Conservation (phyloP, 768 basidiomycete species). For the Termitomyces bulborhizus region DNA sequence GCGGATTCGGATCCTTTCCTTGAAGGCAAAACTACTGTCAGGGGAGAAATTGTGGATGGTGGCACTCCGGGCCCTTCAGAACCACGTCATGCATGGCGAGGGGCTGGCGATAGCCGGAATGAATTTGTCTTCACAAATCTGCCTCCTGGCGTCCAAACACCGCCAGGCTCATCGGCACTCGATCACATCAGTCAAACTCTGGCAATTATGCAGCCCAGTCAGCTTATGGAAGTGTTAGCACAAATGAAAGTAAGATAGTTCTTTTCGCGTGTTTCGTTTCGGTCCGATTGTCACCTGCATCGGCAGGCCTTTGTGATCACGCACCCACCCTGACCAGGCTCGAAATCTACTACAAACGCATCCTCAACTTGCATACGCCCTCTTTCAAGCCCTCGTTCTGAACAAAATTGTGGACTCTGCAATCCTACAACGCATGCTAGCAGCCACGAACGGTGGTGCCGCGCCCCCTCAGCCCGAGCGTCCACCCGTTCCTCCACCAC, state of each 20-base stretch:
- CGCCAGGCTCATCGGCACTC: constrained; percentile 62
- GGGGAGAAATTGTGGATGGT: constrained; percentile 73
- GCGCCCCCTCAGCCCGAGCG: constrained; percentile 16
- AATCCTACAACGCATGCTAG: constrained; percentile 68
- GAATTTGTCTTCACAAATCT: constrained; percentile 59
- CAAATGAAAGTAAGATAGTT: constrained; percentile 87
- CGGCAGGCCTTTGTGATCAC: constrained; percentile 84
- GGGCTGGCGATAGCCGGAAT: constrained; percentile 29
- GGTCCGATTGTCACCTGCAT: constrained; percentile 2
- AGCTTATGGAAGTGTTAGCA: constrained; percentile 90
- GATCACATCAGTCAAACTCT: constrained; percentile 85
- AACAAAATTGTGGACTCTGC: constrained; percentile 91
- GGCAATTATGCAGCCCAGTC: constrained; percentile 74
- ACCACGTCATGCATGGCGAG: constrained; percentile 48
- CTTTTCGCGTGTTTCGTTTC: constrained; percentile 4
- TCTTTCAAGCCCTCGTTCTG: constrained; percentile 90
- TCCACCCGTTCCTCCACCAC: constrained; percentile 29
- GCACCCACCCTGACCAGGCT: constrained; percentile 89
- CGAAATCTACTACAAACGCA: constrained; percentile 70
- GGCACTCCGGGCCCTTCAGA: constrained; percentile 51
- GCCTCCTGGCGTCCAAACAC: constrained; percentile 71
- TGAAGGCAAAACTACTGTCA: constrained; percentile 84
- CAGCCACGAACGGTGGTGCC: constrained; percentile 24
- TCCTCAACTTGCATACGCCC: constrained; percentile 92
- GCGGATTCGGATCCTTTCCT: constrained; percentile 91